A percentile compares a stretch with the other conserved stretches of the same genome.
These are phyloP conservation scores for Oidiodendron maius DNA, from an alignment of 495 filamentous ascomycete genomes.

Conservation along the genomic window DNA sequence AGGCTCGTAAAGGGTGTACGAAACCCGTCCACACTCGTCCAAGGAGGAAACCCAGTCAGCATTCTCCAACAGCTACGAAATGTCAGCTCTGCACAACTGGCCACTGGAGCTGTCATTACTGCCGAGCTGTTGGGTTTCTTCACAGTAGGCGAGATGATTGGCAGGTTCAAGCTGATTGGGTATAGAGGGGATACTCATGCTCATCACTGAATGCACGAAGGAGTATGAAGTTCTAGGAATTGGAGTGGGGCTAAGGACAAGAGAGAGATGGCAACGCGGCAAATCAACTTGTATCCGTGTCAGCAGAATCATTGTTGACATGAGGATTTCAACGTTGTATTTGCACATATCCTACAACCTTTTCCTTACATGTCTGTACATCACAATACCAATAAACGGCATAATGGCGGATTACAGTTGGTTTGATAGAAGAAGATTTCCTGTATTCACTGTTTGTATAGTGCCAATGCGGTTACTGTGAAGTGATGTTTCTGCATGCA, in stretches of 20 bases:
- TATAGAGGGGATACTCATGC: slow-evolving; percentile 66
- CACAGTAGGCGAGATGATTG: slow-evolving; percentile 95
- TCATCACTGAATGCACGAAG: slow-evolving; percentile 48
- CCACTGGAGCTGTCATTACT: slow-evolving; percentile 62
- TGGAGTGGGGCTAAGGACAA: background rate
- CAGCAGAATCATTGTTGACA: slow-evolving; percentile 6
- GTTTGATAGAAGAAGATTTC: background rate
- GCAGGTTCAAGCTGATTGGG: slow-evolving; percentile 86
- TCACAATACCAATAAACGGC: slow-evolving; percentile 19
- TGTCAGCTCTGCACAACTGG: slow-evolving; percentile 60
- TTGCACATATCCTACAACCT: slow-evolving; percentile 23
- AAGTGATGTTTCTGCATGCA: too few species aligned
- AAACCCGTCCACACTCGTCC: slow-evolving; percentile 51
- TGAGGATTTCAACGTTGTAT: slow-evolving; percentile 6
- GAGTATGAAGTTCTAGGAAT: background rate
- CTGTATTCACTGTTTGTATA: too few species aligned
- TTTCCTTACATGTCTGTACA: slow-evolving; percentile 28
- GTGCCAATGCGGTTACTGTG: too few species aligned
- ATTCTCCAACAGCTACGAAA: slow-evolving; percentile 62
- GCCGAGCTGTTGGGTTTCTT: slow-evolving; percentile 96
- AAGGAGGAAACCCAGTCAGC: slow-evolving; percentile 8
- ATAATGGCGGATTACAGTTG: slow-evolving; percentile 17
- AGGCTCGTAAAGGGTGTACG: slow-evolving; percentile 58
- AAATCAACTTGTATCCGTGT: slow-evolving; percentile 5
- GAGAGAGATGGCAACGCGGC: slow-evolving; percentile 1